phyloP scores from a whole-genome alignment of 139 green algal species.

The Coelastrella sp. region DNA sequence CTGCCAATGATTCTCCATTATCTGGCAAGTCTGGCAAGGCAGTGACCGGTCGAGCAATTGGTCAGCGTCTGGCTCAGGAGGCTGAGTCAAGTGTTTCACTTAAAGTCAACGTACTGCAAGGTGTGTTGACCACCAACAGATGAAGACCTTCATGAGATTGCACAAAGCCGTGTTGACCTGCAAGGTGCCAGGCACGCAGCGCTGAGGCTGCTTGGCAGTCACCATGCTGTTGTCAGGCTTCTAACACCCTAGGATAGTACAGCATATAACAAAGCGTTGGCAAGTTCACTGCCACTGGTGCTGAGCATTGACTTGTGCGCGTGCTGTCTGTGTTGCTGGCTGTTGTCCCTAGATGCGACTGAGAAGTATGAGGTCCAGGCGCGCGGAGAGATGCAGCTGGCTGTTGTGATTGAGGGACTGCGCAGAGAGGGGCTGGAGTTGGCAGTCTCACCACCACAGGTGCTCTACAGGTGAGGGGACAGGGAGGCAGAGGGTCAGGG shows the following conservation, averaged over 20 bases:
- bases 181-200: too few relatives aligned
- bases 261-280: neutral
- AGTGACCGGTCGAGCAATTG: conserved; percentile 87
- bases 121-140: neutral
- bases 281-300: neutral
- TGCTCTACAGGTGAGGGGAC: conserved; percentile 64
- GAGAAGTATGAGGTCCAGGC: conserved; percentile 59
- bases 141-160: too few relatives aligned
- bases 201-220: too few relatives aligned
- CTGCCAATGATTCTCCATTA: conserved; percentile 88
- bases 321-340: neutral
- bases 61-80: conserved; percentile 82
- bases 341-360: conserved; percentile 28
- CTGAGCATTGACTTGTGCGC: neutral
- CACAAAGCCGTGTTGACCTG: too few relatives aligned
- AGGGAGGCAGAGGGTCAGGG: conserved; percentile 53
- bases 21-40: conserved; percentile 74
- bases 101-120: conserved; percentile 42
- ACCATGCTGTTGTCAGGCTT: too few relatives aligned
- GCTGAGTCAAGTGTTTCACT: conserved; percentile 89
- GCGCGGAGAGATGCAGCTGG: conserved; percentile 93
- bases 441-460: conserved; percentile 83
- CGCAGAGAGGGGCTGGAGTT: conserved; percentile 90
- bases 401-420: conserved; percentile 92
- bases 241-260: too few relatives aligned